These are phyloP conservation scores for Alternaria triticimaculans DNA, from an alignment of 2,329 filamentous ascomycete species.

Conservation along the genomic window DNA sequence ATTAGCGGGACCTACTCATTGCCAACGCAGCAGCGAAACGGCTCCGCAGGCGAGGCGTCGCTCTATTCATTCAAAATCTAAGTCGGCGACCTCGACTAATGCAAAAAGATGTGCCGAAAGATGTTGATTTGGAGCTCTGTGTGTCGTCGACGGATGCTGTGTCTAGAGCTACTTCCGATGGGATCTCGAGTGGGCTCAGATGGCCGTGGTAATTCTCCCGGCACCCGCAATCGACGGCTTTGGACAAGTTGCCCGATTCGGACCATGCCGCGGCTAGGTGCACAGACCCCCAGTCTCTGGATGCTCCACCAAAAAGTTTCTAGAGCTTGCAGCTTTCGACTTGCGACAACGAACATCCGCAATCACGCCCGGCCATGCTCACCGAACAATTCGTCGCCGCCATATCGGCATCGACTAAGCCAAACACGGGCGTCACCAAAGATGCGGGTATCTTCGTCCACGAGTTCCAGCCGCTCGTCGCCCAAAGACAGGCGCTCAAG, in stretches of 20 bases:
- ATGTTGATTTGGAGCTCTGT: not conserved
- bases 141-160: not conserved
- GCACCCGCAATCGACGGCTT: not conserved
- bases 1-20: not conserved
- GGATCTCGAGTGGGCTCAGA: not conserved
- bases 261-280: conserved; percentile 6
- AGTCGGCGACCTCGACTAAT: not conserved
- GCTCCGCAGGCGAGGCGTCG: not conserved
- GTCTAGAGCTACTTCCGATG: not conserved
- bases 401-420: conserved; percentile 52
- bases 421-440: conserved; percentile 62
- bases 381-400: conserved; percentile 59
- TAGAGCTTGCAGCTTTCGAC: conserved; percentile 12
- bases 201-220: not conserved
- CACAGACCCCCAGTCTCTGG: not conserved
- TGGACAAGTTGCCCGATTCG: not conserved
- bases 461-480: conserved; percentile 77
- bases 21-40: not conserved
- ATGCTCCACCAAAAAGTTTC: conserved; percentile 20
- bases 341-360: conserved; percentile 3
- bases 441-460: conserved; percentile 90
- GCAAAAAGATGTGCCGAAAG: not conserved
- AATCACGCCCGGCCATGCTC: conserved; percentile 50
- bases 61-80: not conserved
- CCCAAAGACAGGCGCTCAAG: conserved; percentile 83